These are phyloP conservation scores for Mycosphaerella arachidis DNA, from an alignment of 2,329 filamentous ascomycete species.

Conservation along the genomic window DNA sequence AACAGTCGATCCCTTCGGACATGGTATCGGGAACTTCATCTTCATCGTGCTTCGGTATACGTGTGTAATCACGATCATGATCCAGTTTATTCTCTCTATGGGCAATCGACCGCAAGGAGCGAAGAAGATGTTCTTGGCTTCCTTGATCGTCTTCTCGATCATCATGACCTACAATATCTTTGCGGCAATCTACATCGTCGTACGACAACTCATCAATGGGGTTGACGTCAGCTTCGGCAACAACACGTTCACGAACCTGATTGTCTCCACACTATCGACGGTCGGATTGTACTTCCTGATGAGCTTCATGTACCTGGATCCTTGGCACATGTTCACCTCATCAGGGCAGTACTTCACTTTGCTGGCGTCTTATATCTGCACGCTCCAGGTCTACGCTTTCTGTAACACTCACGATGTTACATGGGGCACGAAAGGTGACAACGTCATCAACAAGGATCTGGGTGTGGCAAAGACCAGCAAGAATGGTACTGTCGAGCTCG, in stretches of 20 bases:
- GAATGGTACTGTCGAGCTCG: slow-evolving; percentile 76
- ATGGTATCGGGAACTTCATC: slow-evolving; percentile 76
- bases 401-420: slow-evolving; percentile 99
- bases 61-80: slow-evolving; percentile 80
- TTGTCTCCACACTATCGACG: slow-evolving; percentile 83
- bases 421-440: slow-evolving; percentile 98
- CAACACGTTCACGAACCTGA: slow-evolving; percentile 91
- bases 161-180: slow-evolving; percentile 98
- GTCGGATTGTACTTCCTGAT: slow-evolving; percentile 93
- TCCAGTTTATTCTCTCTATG: slow-evolving; percentile 94
- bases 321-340: slow-evolving; percentile 98
- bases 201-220: slow-evolving; percentile 63
- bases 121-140: slow-evolving; percentile 80
- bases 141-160: slow-evolving; percentile 83
- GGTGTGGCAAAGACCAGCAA: slow-evolving; percentile 70
- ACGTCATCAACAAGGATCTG: slow-evolving; percentile 86
- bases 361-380: slow-evolving; percentile 91
- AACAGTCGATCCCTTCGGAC: slow-evolving; percentile 82
- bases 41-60: slow-evolving; percentile 83
- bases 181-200: slow-evolving; percentile 80
- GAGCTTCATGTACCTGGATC: slow-evolving; percentile 93
- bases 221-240: slow-evolving; percentile 60
- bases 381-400: slow-evolving; percentile 95
- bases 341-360: slow-evolving; percentile 88
- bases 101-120: slow-evolving; percentile 95